These are phyloP conservation scores for Trichoderma sp. DNA, from an alignment of 2,329 filamentous ascomycete genomes.

Conservation along the genomic window DNA sequence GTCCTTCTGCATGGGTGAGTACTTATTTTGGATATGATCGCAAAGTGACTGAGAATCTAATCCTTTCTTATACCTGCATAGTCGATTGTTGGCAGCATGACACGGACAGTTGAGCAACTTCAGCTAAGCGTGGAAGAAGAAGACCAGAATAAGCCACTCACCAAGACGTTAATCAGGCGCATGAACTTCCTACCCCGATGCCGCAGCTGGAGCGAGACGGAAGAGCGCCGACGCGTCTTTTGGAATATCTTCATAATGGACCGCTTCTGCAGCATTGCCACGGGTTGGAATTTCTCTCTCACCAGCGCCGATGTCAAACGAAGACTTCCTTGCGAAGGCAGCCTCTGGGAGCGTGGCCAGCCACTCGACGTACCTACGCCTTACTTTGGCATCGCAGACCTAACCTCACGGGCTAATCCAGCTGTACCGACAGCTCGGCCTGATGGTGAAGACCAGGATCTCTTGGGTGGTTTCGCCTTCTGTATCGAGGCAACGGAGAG, in stretches of 20 bases:
- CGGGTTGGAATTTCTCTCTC: slow-evolving; percentile 22
- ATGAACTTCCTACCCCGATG: background rate
- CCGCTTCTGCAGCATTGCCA: background rate
- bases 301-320: background rate
- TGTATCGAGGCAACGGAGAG: background rate
- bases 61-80: background rate
- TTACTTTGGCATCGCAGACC: background rate
- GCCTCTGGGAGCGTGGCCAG: background rate
- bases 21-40: background rate
- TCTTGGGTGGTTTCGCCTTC: background rate
- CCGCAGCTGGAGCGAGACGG: background rate
- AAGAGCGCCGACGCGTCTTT: background rate
- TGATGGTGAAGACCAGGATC: background rate
- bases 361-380: background rate
- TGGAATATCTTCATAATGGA: background rate
- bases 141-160: background rate
- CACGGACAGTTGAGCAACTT: background rate
- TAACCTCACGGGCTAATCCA: background rate
- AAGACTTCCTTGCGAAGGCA: background rate
- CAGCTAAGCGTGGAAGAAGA: background rate
- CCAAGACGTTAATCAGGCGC: background rate
- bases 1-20: background rate
- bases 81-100: background rate
- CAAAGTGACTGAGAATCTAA: background rate
- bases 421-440: background rate